Evolutionary conservation across 2,329 filamentous ascomycete species (phyloP), one percentile per base, ranked within the genome.

Genomic region (Ciborinia camelliae): DNA sequence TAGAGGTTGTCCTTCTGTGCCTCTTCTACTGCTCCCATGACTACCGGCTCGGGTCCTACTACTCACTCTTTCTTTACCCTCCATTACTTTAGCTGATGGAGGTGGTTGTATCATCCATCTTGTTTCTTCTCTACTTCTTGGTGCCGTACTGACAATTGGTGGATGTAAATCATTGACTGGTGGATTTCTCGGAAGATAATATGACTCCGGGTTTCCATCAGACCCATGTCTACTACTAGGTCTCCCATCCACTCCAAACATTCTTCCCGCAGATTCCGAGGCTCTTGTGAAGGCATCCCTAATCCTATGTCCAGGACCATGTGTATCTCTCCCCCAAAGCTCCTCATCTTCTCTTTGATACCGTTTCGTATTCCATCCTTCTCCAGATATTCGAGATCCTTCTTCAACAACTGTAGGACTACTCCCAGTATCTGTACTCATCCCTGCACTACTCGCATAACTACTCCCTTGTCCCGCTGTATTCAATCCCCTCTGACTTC

Each of bases 61-160:
- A 71, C 82, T 85, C 26, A 89, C 87, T 37, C 86, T 85, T 43
- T 90, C 85, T 75, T 93, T 95, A 69, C 92, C 93, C 69, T 90
- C 90, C 93, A 97, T 97, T 66, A 97, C 82, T 75, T 89, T 92
- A 64, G 93, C 92, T 41, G 89, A 86, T n/a, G 93, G 93, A 1
- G 92, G 92, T 2, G 93, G 93, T 73, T 96, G 91, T 60, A 96
- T 80, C 92, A 97, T 97, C 93, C 93, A 97, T 73, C 83, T 84
- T 63, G 90, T 89, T 66, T 90, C 91, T 63, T 87, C 86, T 73
- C 81, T 86, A 74, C 85, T 87, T 45, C 81, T 83, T 18, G 88
- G 90, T 64, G 85, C 89, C 77, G 87, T 91, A 76, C 86, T 91
- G 67, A 95, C 90, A 60, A 96, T 88, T 3, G 92, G 91, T 6